Conservation (phyloP, 1,284 basidiomycete species). For the Retiboletus flavoniger region DNA sequence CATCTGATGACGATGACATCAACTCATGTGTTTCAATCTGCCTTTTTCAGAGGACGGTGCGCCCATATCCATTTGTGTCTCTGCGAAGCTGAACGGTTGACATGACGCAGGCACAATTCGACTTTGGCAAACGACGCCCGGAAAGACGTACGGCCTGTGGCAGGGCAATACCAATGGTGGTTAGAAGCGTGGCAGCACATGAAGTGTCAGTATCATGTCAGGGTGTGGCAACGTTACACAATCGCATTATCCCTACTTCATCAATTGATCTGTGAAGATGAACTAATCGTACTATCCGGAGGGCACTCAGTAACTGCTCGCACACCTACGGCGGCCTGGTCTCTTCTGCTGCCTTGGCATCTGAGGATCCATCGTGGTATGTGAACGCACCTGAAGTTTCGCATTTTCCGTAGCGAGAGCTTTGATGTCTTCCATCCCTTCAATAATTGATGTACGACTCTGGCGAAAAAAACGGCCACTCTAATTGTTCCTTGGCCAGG, state of each 20-base stretch:
- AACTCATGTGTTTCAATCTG: slow-evolving; percentile 11
- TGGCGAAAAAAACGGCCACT: background rate
- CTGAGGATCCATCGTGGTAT: background rate
- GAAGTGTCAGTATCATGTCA: slow-evolving; percentile 5
- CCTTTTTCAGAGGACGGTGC: slow-evolving; percentile 64
- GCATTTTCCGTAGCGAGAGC: background rate
- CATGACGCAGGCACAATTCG: slow-evolving; percentile 75
- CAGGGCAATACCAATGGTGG: slow-evolving; percentile 64
- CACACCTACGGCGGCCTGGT: background rate
- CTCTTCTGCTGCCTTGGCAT: background rate
- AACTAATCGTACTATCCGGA: slow-evolving; percentile 22
- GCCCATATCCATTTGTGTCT: slow-evolving; percentile 24
- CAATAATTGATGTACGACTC: background rate
- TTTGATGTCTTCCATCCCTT: background rate
- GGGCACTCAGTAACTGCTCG: slow-evolving; percentile 6
- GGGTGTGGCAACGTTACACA: slow-evolving; percentile 7
- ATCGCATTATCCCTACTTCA: slow-evolving; percentile 16
- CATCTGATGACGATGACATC: slow-evolving; percentile 14
- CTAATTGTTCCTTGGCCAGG: background rate
- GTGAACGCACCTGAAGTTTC: background rate
- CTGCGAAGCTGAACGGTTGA: slow-evolving; percentile 12
- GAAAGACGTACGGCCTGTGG: slow-evolving; percentile 93
- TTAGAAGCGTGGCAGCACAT: slow-evolving; percentile 18
- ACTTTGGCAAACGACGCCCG: slow-evolving; percentile 94
- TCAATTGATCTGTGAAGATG: slow-evolving; percentile 9